Evolutionary conservation across 352 stramenopile species (phyloP).

Genomic region (Plasmopara halstedii): DNA sequence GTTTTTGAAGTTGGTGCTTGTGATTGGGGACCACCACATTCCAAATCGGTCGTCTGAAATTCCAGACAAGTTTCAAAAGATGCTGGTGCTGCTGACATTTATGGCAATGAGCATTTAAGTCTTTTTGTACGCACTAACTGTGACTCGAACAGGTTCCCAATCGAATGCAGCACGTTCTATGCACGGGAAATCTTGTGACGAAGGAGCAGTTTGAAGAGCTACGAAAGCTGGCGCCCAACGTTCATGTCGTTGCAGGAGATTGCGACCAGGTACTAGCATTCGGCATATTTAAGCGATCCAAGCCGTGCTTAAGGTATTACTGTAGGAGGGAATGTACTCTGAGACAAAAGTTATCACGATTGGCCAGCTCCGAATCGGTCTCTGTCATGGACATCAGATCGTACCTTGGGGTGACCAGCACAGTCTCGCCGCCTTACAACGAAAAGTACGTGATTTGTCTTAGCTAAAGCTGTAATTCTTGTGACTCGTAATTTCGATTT

Average conservation of each 20-base stretch:
- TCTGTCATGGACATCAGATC: constrained; percentile 97
- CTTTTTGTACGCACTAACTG: background rate
- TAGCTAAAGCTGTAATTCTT: too few relatives aligned
- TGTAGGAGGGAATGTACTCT: constrained; percentile 76
- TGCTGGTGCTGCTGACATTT: constrained; percentile 41
- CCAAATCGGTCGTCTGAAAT: constrained; percentile 91
- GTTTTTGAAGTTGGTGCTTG: constrained; percentile 89
- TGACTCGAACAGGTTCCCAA: constrained; percentile 80
- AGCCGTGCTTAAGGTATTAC: background rate
- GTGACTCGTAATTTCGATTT: too few relatives aligned
- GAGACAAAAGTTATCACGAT: constrained; percentile 95
- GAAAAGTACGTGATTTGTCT: constrained; percentile 68
- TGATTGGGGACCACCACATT: constrained; percentile 97
- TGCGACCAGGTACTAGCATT: constrained; percentile 80
- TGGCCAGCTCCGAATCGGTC: constrained; percentile 94
- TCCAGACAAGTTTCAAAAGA: constrained; percentile 95
- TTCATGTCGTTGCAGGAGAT: constrained; percentile 94
- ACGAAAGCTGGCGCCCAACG: constrained; percentile 91
- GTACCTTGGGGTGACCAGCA: constrained; percentile 87
- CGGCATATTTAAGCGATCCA: background rate
- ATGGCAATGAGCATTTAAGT: background rate
- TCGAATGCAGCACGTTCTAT: constrained; percentile 98
- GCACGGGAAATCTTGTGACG: constrained; percentile 95
- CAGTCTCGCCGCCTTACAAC: constrained; percentile 82
- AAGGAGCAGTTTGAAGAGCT: constrained; percentile 95